Percentiles rank a stretch among this genome's conserved stretches.
Conservation (phyloP, 1,284 basidiomycete species). For the Sanghuangporus weigelae region DNA sequence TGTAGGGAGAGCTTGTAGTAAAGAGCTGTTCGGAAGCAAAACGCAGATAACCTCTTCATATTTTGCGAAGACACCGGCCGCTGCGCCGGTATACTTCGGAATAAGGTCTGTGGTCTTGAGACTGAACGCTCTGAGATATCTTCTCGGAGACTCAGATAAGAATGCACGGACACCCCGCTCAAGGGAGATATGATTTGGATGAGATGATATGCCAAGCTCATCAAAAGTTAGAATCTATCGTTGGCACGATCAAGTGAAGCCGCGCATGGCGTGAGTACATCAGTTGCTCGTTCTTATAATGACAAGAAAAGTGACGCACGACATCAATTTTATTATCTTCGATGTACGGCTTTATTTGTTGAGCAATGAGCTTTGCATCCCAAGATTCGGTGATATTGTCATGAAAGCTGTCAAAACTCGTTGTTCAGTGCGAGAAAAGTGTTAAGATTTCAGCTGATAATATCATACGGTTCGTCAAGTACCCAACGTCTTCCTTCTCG, state of each 20-base stretch:
- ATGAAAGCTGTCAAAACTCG: conserved; percentile 38
- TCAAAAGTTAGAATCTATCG: conserved; percentile 93
- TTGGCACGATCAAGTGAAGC: neutral
- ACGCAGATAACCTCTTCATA: conserved; percentile 29
- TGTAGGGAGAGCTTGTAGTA: neutral
- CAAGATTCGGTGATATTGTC: conserved; percentile 74
- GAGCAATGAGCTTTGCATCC: conserved; percentile 57
- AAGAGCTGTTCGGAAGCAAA: neutral
- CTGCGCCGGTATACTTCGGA: conserved; percentile 56
- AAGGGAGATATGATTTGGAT: conserved; percentile 87
- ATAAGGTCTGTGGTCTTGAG: conserved; percentile 54
- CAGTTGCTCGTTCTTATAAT: neutral
- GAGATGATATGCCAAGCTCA: conserved; percentile 70
- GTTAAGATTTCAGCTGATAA: conserved; percentile 2
- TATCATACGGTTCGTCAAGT: conserved; percentile 68
- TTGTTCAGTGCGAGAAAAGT: neutral
- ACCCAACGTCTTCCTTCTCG: conserved; percentile 48
- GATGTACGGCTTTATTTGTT: conserved; percentile 57
- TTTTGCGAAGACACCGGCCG: conserved; percentile 45
- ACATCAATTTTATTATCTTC: conserved; percentile 54
- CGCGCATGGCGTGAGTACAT: neutral
- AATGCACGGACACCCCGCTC: conserved; percentile 49
- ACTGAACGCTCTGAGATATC: conserved; percentile 41
- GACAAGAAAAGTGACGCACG: conserved; percentile 37
- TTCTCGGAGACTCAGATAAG: conserved; percentile 26